Percentiles rank a stretch among this genome's conserved stretches.
Evolutionary conservation across 495 filamentous ascomycete genomes (phyloP).

Genomic region (Glutinoglossum americanum): DNA sequence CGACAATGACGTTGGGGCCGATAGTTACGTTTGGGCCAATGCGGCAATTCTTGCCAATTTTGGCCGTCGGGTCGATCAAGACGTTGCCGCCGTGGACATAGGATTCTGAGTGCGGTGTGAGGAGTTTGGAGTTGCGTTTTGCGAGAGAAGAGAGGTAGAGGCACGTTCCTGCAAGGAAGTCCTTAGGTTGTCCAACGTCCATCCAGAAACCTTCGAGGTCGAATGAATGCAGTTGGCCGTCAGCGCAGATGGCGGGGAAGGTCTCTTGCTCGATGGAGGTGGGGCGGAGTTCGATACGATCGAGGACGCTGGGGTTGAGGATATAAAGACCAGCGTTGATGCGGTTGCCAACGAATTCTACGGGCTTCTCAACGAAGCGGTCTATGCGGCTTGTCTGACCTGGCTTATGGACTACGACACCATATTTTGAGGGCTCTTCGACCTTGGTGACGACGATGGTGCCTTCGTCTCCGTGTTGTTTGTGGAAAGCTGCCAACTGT

Average conservation of each 20-base stretch:
- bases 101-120: constrained; percentile 50
- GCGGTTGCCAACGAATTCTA: constrained; percentile 97
- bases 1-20: constrained; percentile 82
- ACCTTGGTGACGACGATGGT: constrained; percentile 99
- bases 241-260: constrained; percentile 83
- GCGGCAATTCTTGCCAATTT: constrained; percentile 95
- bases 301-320: constrained; percentile 76
- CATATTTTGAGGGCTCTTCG: constrained; percentile 97
- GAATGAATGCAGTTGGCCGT: constrained; percentile 88
- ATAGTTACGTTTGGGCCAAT: constrained; percentile 97
- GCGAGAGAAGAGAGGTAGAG: constrained; percentile 85
- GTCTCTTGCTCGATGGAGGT: constrained; percentile 99
- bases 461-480: constrained; percentile 77
- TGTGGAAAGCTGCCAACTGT: constrained; percentile 76
- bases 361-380: constrained; percentile 98
- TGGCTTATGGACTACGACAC: constrained; percentile 96
- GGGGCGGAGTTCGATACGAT: constrained; percentile 84
- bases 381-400: constrained; percentile 83
- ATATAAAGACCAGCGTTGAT: constrained; percentile 99
- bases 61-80: constrained; percentile 82
- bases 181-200: constrained; percentile 98
- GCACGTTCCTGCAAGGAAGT: constrained; percentile 92
- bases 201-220: constrained; percentile 99
- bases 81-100: constrained; percentile 94
- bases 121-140: constrained; percentile 76